Base-by-base conservation (phyloP, 2,329 filamentous ascomycete species). In the Rhynchosporium agropyri region DNA sequence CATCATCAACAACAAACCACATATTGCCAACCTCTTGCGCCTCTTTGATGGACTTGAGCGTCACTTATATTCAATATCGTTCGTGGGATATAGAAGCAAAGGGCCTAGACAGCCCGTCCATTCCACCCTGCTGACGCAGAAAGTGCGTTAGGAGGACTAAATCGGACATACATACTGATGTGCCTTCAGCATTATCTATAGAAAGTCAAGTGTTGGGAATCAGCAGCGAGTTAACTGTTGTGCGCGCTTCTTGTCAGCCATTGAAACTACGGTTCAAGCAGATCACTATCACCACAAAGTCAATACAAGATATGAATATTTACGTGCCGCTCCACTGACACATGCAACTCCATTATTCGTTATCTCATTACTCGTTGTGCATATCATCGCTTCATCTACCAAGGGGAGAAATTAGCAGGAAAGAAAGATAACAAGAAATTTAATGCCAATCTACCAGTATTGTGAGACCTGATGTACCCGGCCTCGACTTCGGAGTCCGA, bases 91-190 rank as follows among this genome's bases (percentile, higher is more conserved):
- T 69, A 69, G 62, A 75, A 69, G 20, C 69, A 65, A 73, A 72
- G 66, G 72, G 73, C 70, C 73, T 75, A 75, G 74, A 75, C 74
- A 75, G 71, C 73, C 72, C 68, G 74, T 74, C 73, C 71, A 63
- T 71, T 75, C 74, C 74, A 75, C 74, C 73, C 74, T 75, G 73
- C 66, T 75, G 73, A 71, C 68, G 70, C 70, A 61, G 71, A 74
- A 63, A 70, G 70, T 75, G 73, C 70, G 71, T 72, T 68, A 74
- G 70, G 73, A 75, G 74, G 74, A 75, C 74, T 75, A 75, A 75
- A 72, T 68, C 68, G 70, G 73, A 74, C 73, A 73, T 68, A 75
- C 72, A 75, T 63, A 54, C 42, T 26, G 10, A n/a, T 12, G 13
- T 4, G 4, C 13, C 40, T 43, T 36, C 33, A 36, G 9, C 6